Percentiles rank a stretch among this genome's conserved stretches.
Evolutionary conservation across 225 moss, liverwort and hornwort species (phyloP).

Genomic region (Bryoerythrophyllum caledonicum): DNA sequence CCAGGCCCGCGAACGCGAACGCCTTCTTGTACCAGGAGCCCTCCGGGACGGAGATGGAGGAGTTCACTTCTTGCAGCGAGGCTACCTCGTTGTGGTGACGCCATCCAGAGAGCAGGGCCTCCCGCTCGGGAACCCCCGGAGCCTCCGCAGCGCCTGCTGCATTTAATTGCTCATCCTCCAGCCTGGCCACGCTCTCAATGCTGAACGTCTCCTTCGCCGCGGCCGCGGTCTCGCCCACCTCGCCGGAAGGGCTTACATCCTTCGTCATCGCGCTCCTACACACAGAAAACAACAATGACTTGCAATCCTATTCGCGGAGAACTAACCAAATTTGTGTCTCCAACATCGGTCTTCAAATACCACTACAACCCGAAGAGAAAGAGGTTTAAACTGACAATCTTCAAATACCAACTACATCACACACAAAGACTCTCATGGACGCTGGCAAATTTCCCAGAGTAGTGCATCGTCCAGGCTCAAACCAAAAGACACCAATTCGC

Average conservation of each 20-base stretch:
- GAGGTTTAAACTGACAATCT: not conserved
- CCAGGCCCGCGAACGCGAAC: slow-evolving; percentile 77
- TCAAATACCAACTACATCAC: no score
- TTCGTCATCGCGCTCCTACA: slow-evolving; percentile 40
- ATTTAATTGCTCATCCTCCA: slow-evolving; percentile 9
- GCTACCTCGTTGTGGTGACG: slow-evolving; percentile 54
- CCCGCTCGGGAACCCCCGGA: slow-evolving; percentile 10
- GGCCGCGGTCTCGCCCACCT: slow-evolving; percentile 24
- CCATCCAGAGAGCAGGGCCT: slow-evolving; percentile 55
- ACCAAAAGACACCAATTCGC: not conserved
- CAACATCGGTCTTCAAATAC: not conserved
- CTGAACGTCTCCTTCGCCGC: slow-evolving; percentile 39
- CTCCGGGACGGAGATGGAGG: slow-evolving; percentile 51
- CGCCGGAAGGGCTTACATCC: slow-evolving; percentile 30
- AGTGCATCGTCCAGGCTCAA: not conserved
- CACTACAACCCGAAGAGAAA: no score
- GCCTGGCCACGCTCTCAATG: slow-evolving; percentile 39
- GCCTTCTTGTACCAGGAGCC: slow-evolving; percentile 93
- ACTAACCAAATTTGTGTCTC: not conserved
- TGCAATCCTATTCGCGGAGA: no score
- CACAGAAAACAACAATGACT: not conserved
- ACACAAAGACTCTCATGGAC: not conserved
- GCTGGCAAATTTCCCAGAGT: not conserved
- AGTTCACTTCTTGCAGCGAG: slow-evolving; percentile 78
- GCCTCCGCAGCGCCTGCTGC: not conserved